These are phyloP conservation scores for Fusarium dlaminii DNA, from an alignment of 2,329 filamentous ascomycete species.

Conservation along the genomic window DNA sequence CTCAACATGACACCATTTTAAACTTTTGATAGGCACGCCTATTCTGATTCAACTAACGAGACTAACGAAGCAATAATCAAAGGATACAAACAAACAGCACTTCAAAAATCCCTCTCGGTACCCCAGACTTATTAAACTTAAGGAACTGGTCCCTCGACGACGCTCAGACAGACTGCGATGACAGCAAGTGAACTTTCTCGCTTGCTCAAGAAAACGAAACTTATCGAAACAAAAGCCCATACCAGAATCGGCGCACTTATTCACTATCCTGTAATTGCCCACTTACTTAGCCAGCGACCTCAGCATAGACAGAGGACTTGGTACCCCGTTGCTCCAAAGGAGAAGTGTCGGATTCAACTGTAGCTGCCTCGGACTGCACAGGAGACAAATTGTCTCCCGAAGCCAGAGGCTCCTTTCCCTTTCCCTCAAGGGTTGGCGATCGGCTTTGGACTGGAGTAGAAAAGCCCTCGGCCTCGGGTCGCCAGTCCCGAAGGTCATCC, in stretches of 20 bases:
- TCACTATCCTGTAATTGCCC: background rate
- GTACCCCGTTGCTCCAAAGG: slow-evolving; percentile 11
- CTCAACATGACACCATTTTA: background rate
- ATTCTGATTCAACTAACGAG: slow-evolving; percentile 19
- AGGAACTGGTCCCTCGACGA: background rate
- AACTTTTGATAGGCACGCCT: background rate
- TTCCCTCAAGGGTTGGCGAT: slow-evolving; percentile 40
- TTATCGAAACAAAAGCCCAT: background rate
- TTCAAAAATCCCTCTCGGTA: background rate
- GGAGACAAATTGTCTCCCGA: slow-evolving; percentile 22
- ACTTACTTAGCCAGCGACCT: slow-evolving; percentile 32
- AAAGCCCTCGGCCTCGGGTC: slow-evolving; percentile 53
- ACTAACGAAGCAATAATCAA: slow-evolving; percentile 3
- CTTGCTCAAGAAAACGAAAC: slow-evolving; percentile 3
- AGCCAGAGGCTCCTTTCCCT: slow-evolving; percentile 37
- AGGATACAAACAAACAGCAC: slow-evolving; percentile 27
- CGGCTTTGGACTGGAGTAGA: slow-evolving; percentile 35
- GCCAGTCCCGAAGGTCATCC: slow-evolving; percentile 84
- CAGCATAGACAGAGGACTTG: slow-evolving; percentile 26
- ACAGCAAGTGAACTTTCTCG: background rate
- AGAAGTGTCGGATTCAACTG: slow-evolving; percentile 13
- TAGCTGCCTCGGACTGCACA: slow-evolving; percentile 19
- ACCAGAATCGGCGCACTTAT: background rate
- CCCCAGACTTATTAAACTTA: background rate
- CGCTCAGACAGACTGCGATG: background rate